These are phyloP conservation scores for Novakomyces olei DNA, from an alignment of 805 yeast genomes.

Conservation along the genomic window DNA sequence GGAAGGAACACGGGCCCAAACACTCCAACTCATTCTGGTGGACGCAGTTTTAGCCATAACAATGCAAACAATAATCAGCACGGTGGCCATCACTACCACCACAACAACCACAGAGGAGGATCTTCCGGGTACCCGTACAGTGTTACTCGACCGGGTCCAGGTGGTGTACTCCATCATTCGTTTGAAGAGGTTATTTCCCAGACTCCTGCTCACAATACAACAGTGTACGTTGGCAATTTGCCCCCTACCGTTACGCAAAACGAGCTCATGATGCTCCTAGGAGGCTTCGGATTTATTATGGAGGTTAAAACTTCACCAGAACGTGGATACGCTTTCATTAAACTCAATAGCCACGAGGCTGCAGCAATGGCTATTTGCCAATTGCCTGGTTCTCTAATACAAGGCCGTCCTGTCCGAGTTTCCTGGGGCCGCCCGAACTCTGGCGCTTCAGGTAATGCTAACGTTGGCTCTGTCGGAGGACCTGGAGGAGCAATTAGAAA, in stretches of 20 bases:
- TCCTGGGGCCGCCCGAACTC: slow-evolving; percentile 79
- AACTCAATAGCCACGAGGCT: slow-evolving; percentile 65
- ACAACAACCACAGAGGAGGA: too few relatives aligned
- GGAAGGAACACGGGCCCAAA: slow-evolving; percentile 20
- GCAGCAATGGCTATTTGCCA: slow-evolving; percentile 78
- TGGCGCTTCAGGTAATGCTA: slow-evolving; percentile 29
- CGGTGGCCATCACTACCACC: background rate
- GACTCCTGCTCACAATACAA: slow-evolving; percentile 63
- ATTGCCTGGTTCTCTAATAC: slow-evolving; percentile 36
- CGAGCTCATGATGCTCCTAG: slow-evolving; percentile 52
- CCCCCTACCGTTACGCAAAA: slow-evolving; percentile 54
- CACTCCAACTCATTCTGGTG: too few relatives aligned
- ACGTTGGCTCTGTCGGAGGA: slow-evolving; percentile 5
- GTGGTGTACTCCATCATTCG: slow-evolving; percentile 22
- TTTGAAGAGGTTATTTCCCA: slow-evolving; percentile 52
- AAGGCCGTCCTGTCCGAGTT: slow-evolving; percentile 58
- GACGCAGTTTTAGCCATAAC: slow-evolving; percentile 1
- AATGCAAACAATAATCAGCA: background rate
- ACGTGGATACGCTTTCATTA: slow-evolving; percentile 71
- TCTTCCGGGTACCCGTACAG: too few relatives aligned
- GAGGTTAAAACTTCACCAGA: slow-evolving; percentile 65
- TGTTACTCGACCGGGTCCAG: background rate
- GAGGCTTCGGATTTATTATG: slow-evolving; percentile 60
- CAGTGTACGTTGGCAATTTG: slow-evolving; percentile 71
- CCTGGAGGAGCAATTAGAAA: too few relatives aligned